These are phyloP conservation scores for Fusarium lateritium DNA, from an alignment of 2,329 filamentous ascomycete species.

Conservation along the genomic window DNA sequence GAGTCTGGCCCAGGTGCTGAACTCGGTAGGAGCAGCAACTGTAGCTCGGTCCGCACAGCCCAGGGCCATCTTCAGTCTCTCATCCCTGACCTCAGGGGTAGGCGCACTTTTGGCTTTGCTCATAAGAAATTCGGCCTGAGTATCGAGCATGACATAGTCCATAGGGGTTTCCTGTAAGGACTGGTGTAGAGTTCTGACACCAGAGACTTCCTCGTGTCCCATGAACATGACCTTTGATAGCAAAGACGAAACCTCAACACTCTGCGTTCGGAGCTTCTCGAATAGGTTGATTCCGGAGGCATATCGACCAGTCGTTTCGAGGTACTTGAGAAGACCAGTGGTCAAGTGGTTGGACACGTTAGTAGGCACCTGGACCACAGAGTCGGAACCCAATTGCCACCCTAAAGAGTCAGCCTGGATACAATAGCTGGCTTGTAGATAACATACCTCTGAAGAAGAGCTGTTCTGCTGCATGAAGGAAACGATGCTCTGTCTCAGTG, in stretches of 20 bases:
- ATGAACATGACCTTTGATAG: slow-evolving; percentile 92
- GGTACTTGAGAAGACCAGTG: slow-evolving; percentile 93
- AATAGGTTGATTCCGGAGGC: slow-evolving; percentile 97
- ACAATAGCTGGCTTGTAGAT: neutral
- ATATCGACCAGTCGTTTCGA: slow-evolving; percentile 94
- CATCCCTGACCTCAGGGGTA: slow-evolving; percentile 69
- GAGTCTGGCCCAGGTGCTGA: slow-evolving; percentile 94
- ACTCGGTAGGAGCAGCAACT: slow-evolving; percentile 95
- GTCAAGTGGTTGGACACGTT: slow-evolving; percentile 96
- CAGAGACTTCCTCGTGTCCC: slow-evolving; percentile 97
- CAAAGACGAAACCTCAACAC: slow-evolving; percentile 93
- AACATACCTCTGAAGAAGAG: slow-evolving; percentile 89
- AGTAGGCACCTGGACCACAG: slow-evolving; percentile 96
- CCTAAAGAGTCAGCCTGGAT: slow-evolving; percentile 65
- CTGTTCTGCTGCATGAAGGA: slow-evolving; percentile 92
- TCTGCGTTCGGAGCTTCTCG: slow-evolving; percentile 91
- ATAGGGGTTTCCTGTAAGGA: slow-evolving; percentile 93
- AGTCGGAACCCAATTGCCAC: slow-evolving; percentile 96
- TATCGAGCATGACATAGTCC: slow-evolving; percentile 97
- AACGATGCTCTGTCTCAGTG: slow-evolving; percentile 98
- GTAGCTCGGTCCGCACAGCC: slow-evolving; percentile 96
- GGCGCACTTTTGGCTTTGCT: slow-evolving; percentile 78
- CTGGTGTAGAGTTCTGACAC: slow-evolving; percentile 88
- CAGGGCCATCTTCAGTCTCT: slow-evolving; percentile 86
- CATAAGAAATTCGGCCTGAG: slow-evolving; percentile 92